phyloP scores from a whole-genome alignment of 805 yeast genomes.

The Cyberlindnera misumaiensis region DNA sequence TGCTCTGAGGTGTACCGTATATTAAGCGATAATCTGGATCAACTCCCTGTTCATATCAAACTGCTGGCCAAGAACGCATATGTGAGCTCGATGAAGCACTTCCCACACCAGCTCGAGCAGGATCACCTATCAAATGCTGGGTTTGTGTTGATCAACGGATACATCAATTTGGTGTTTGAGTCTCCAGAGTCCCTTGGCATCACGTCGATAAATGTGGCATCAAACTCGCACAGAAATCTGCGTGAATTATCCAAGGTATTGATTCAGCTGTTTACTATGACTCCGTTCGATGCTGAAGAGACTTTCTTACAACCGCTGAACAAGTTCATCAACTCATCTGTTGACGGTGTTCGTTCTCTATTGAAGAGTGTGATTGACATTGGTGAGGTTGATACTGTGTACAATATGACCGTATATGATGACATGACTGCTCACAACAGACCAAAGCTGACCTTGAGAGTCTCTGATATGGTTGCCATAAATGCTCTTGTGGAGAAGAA shows the following conservation, averaged over 20 bases:
- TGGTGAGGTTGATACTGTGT: slow-evolving; percentile 51
- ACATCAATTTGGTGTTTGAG: slow-evolving; percentile 39
- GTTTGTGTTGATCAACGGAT: slow-evolving; percentile 49
- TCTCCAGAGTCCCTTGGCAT: slow-evolving; percentile 56
- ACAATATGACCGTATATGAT: slow-evolving; percentile 57
- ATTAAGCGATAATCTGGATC: slow-evolving; percentile 36
- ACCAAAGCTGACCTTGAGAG: slow-evolving; percentile 40
- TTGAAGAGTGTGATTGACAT: slow-evolving; percentile 45
- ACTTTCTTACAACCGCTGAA: slow-evolving; percentile 75
- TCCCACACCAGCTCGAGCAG: slow-evolving; percentile 53
- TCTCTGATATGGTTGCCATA: slow-evolving; percentile 40
- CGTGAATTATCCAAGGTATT: slow-evolving; percentile 50
- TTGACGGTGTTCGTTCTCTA: slow-evolving; percentile 38
- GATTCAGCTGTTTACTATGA: slow-evolving; percentile 60
- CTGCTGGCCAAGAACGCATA: slow-evolving; percentile 45
- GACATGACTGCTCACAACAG: slow-evolving; percentile 55
- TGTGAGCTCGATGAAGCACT: slow-evolving; percentile 33
- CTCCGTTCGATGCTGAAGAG: slow-evolving; percentile 54
- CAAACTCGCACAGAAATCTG: slow-evolving; percentile 38
- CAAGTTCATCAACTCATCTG: slow-evolving; percentile 53
- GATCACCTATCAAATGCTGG: slow-evolving; percentile 64
- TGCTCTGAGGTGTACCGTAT: slow-evolving; percentile 54
- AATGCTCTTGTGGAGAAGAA: slow-evolving; percentile 36
- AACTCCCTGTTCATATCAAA: slow-evolving; percentile 51
- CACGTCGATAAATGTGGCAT: slow-evolving; percentile 18